Evolutionary conservation across 192 early-diverging fungal genomes (phyloP).

Genomic region (Coemansia guatemalensis): DNA sequence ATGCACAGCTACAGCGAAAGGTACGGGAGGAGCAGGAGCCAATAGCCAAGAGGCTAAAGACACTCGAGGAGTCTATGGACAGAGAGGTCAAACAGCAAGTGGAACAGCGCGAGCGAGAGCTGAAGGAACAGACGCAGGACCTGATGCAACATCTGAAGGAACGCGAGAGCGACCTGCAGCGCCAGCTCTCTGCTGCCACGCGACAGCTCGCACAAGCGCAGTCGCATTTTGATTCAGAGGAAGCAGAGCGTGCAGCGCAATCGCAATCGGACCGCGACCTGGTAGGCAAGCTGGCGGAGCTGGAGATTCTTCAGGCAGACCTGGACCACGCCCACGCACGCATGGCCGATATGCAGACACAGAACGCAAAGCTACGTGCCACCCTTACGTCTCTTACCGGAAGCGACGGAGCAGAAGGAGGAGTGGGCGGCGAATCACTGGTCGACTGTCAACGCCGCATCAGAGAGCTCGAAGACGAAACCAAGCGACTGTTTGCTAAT

Average conservation of each 20-base stretch:
- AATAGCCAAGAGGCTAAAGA: conserved; percentile 1
- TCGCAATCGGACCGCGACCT: conserved; percentile 75
- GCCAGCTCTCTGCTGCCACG: conserved; percentile 77
- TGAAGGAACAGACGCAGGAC: conserved; percentile 74
- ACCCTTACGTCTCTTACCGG: conserved; percentile 39
- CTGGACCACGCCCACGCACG: conserved; percentile 77
- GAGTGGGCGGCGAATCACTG: conserved; percentile 29
- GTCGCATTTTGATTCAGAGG: conserved; percentile 69
- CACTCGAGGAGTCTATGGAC: conserved; percentile 54
- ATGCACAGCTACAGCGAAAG: conserved; percentile 57
- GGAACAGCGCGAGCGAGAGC: conserved; percentile 65
- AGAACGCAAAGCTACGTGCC: conserved; percentile 61
- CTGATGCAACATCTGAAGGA: conserved; percentile 81
- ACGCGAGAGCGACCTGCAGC: conserved; percentile 78
- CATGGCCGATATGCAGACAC: conserved; percentile 63
- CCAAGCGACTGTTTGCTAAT: conserved; percentile 25
- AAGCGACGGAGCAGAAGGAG: conserved; percentile 3
- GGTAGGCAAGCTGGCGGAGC: conserved; percentile 75
- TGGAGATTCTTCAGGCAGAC: conserved; percentile 86
- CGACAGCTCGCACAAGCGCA: conserved; percentile 69
- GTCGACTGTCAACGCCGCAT: conserved; percentile 43
- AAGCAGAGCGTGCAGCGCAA: conserved; percentile 63
- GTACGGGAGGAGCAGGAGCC: conserved; percentile 21
- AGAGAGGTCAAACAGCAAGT: conserved; percentile 69
- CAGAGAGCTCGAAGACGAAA: conserved; percentile 36